Conservation (phyloP, 2,329 filamentous ascomycete genomes). For the Emmonsia crescens region DNA sequence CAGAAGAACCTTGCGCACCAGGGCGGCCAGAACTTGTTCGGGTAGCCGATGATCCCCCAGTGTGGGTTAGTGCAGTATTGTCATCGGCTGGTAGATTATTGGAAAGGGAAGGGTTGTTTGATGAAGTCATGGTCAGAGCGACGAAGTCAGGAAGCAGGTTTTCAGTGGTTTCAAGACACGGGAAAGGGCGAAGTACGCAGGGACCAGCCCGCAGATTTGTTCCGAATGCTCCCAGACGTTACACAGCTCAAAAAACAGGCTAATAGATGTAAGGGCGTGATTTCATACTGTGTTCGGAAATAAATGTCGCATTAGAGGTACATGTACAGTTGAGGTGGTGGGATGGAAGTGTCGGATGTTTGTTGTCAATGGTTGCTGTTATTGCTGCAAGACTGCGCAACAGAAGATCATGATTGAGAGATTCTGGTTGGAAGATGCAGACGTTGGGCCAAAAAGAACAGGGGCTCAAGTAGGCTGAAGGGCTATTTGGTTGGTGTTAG, state of each 20-base stretch:
- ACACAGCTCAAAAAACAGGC: neutral
- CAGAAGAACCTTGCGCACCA: neutral
- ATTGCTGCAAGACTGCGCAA: neutral
- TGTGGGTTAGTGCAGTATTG: neutral
- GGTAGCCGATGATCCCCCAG: neutral
- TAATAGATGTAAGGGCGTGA: neutral
- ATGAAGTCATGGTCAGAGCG: neutral
- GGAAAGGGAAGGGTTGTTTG: neutral
- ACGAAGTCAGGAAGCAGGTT: neutral
- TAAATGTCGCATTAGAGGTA: neutral
- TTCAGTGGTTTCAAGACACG: neutral
- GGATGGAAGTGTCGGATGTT: neutral
- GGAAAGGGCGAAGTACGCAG: neutral
- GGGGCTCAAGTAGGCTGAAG: neutral
- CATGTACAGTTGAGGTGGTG: neutral
- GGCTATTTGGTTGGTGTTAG: neutral
- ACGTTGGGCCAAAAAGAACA: neutral
- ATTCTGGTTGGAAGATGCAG: neutral
- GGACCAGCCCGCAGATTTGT: conserved; percentile 4
- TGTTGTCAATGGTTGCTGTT: neutral
- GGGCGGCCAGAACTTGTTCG: neutral
- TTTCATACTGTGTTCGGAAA: conserved; percentile 1
- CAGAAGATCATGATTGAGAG: neutral
- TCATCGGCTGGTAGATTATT: neutral
- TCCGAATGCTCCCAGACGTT: neutral